Evolutionary conservation across 371 early-diverging fungal species (phyloP), one percentile per base, ranked within the genome.

Genomic region (Basidiobolus meristosporus): DNA sequence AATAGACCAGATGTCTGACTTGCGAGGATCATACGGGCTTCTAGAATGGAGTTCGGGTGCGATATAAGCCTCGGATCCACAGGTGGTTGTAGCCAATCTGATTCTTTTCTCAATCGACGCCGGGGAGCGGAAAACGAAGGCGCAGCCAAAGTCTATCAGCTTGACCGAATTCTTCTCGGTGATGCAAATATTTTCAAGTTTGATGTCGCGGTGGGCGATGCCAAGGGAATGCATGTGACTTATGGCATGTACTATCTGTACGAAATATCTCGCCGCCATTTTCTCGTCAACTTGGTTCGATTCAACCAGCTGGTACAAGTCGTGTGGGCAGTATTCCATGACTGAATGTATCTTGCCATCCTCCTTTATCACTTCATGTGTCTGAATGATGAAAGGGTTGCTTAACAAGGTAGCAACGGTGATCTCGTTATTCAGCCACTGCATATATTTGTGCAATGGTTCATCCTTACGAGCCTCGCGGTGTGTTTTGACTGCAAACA

Each of bases 71-170:
- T 82, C 82, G 5, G 82, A 81, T 7, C 92, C 91, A 39, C 68
- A 79, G 18, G 78, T 58, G 16, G 88, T 89, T 44, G 45, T 59
- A 15, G 48, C 48, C 36, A 20, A 28, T 18, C 9, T 7, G 16
- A 16, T 37, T 31, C 18, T 35, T 7, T 12, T 1, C 17, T 20
- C n/a, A n/a, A n/a, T n/a, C n/a, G n/a, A 29, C 10, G 30, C 10
- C 15, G 22, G 31, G 31, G 69, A 62, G 43, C 70, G 66, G 52
- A 67, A 84, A 17, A 82, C 82, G 14, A 69, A 68, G 14, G 87
- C 76, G 31, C 77, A 81, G 10, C 96, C 91, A 68, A 95, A 91
- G 53, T 95, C 96, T 23, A 83, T 82, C 36, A 92, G 76, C 52
- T 91, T 90, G 39, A 90, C 55, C 4, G 73, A 67, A 7, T 79